Evolutionary conservation across 768 basidiomycete species (phyloP).

Genomic region (Termitomyces sp.): DNA sequence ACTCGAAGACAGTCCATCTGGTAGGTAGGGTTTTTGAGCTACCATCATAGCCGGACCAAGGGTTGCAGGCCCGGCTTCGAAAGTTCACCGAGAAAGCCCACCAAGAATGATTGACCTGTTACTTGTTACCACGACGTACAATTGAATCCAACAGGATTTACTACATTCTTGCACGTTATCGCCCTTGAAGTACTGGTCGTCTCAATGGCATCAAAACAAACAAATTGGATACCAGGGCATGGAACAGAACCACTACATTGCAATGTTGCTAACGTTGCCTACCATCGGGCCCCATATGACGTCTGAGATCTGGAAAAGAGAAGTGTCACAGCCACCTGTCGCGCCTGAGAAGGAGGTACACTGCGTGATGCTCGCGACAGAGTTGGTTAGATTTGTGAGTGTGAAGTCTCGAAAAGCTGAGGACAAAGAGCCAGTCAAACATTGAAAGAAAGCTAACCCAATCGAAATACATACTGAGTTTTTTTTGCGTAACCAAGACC

Average conservation of each 20-base stretch:
- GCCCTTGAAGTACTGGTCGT: constrained; percentile 10
- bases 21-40: background rate
- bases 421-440: background rate
- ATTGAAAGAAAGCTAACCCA: background rate
- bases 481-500: constrained; percentile 15
- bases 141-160: constrained; percentile 18
- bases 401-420: constrained; percentile 21
- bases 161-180: constrained; percentile 16
- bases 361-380: constrained; percentile 18
- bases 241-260: constrained; percentile 26
- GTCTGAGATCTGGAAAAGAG: constrained; percentile 24
- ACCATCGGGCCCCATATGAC: constrained; percentile 22
- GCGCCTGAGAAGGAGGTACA: constrained; percentile 27
- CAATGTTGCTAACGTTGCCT: constrained; percentile 20
- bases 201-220: constrained; percentile 13
- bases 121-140: constrained; percentile 11
- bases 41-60: background rate
- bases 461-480: constrained; percentile 13
- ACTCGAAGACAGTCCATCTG: background rate
- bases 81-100: background rate
- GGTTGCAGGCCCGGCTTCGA: background rate
- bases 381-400: constrained; percentile 16
- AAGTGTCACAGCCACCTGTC: constrained; percentile 25
- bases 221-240: constrained; percentile 19
- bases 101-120: background rate